Evolutionary conservation across 768 basidiomycete genomes (phyloP).

Genomic region (Mrakia hoshinonis): DNA sequence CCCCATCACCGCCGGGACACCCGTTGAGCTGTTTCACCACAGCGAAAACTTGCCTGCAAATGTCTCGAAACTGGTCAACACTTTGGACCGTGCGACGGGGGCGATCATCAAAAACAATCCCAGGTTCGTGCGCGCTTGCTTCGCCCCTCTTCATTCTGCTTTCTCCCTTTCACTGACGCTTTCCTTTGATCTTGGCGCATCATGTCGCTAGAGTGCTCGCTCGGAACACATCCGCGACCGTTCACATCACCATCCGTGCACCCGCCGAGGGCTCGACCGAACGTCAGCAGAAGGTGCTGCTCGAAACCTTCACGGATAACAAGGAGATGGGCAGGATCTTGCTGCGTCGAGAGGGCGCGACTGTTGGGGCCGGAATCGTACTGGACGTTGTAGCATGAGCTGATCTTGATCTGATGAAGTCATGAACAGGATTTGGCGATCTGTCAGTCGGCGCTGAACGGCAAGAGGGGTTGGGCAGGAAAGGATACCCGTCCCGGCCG

Average conservation of each 20-base stretch:
- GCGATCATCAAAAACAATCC: conserved; percentile 67
- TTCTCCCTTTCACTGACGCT: not conserved
- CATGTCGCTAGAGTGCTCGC: conserved; percentile 57
- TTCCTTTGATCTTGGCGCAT: not conserved
- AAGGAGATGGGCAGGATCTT: conserved; percentile 95
- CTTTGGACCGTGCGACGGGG: conserved; percentile 69
- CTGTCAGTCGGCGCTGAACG: too few relatives aligned
- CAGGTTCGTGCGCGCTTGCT: conserved; percentile 53
- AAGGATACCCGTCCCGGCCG: too few relatives aligned
- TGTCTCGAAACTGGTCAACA: conserved; percentile 67
- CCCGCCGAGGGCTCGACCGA: conserved; percentile 38
- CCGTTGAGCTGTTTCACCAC: conserved; percentile 92
- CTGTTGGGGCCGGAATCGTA: conserved; percentile 68
- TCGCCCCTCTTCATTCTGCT: not conserved
- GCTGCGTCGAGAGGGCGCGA: conserved; percentile 80
- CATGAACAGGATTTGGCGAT: too few relatives aligned
- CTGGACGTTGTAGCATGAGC: conserved; percentile 12
- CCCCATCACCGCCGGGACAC: conserved; percentile 78
- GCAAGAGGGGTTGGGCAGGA: too few relatives aligned
- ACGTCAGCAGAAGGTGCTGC: conserved; percentile 40
- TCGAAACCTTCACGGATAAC: conserved; percentile 76
- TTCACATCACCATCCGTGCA: conserved; percentile 67
- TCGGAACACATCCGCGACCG: conserved; percentile 75
- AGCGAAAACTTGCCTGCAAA: conserved; percentile 86
- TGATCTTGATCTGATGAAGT: not conserved